Conservation (phyloP, 148 eudicot species). For the Suaeda aralocaspica region DNA sequence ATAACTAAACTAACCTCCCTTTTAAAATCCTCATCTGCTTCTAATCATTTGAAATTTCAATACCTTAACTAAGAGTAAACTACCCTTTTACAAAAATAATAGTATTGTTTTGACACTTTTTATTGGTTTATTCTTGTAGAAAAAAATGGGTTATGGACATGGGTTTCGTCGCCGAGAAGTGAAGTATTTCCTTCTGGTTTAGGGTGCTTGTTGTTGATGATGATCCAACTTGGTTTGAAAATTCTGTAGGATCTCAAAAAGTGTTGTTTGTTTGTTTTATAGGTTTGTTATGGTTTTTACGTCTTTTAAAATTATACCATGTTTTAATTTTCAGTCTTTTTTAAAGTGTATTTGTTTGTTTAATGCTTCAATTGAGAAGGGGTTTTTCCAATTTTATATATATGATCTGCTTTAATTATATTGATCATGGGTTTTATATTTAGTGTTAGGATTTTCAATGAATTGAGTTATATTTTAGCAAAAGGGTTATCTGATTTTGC, state of each 20-base stretch:
- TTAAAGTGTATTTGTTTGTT: background rate
- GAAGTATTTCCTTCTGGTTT: slow-evolving; percentile 80
- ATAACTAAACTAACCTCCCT: too few species aligned
- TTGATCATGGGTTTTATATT: slow-evolving; percentile 11
- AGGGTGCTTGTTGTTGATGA: slow-evolving; percentile 92
- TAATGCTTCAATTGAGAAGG: background rate
- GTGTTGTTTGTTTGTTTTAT: slow-evolving; percentile 84
- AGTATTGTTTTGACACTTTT: background rate
- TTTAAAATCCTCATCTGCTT: slow-evolving; percentile 11
- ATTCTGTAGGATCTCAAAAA: slow-evolving; percentile 95
- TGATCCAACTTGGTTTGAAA: slow-evolving; percentile 84
- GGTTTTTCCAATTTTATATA: slow-evolving; percentile 1
- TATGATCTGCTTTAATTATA: background rate
- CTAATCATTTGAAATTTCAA: slow-evolving; percentile 12
- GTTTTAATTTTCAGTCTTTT: background rate
- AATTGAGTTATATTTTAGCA: background rate
- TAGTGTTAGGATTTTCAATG: background rate
- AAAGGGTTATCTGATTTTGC: background rate
- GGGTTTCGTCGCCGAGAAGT: slow-evolving; percentile 58
- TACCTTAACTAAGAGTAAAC: too few species aligned
- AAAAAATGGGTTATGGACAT: slow-evolving; percentile 37
- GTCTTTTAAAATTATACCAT: too few species aligned
- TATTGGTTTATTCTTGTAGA: background rate
- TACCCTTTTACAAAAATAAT: too few species aligned
- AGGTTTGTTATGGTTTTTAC: slow-evolving; percentile 41